Evolutionary conservation across 257 asterid genomes (phyloP).

Genomic region (Gynochthodes officinalis): DNA sequence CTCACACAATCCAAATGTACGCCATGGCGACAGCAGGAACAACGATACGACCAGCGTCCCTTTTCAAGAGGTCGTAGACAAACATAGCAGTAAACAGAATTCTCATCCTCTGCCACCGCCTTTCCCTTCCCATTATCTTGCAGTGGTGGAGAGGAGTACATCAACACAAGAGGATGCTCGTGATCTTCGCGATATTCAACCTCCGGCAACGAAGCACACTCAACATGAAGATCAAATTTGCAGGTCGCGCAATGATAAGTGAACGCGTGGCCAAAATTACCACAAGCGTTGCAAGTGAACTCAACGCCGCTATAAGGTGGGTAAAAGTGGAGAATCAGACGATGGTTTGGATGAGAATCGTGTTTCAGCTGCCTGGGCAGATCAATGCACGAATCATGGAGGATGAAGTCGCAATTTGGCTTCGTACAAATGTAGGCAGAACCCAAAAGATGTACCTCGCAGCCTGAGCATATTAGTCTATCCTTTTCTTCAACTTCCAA

Average conservation of each 20-base stretch:
- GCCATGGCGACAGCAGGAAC: constrained; percentile 31
- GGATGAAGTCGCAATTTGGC: constrained; percentile 33
- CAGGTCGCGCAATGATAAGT: constrained; percentile 33
- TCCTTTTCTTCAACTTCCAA: constrained; percentile 11
- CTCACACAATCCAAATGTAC: constrained; percentile 36
- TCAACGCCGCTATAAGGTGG: constrained; percentile 28
- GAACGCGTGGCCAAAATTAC: constrained; percentile 21
- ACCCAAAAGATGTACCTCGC: constrained; percentile 26
- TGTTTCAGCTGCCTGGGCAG: constrained; percentile 29
- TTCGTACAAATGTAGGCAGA: constrained; percentile 33
- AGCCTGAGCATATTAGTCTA: constrained; percentile 32
- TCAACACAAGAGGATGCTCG: constrained; percentile 29
- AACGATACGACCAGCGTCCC: constrained; percentile 37
- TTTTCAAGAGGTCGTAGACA: constrained; percentile 24
- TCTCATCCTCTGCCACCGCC: not conserved
- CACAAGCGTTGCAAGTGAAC: constrained; percentile 36
- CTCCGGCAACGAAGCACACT: constrained; percentile 44
- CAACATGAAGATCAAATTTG: constrained; percentile 36
- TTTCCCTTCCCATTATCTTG: not conserved
- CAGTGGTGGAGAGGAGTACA: constrained; percentile 1
- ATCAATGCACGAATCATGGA: constrained; percentile 38
- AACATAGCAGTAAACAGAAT: constrained; percentile 23
- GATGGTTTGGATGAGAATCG: constrained; percentile 35
- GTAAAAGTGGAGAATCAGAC: constrained; percentile 21
- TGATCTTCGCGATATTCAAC: constrained; percentile 35